These are phyloP conservation scores for Pyricularia grisea DNA, from an alignment of 2,329 filamentous ascomycete species.

Conservation along the genomic window DNA sequence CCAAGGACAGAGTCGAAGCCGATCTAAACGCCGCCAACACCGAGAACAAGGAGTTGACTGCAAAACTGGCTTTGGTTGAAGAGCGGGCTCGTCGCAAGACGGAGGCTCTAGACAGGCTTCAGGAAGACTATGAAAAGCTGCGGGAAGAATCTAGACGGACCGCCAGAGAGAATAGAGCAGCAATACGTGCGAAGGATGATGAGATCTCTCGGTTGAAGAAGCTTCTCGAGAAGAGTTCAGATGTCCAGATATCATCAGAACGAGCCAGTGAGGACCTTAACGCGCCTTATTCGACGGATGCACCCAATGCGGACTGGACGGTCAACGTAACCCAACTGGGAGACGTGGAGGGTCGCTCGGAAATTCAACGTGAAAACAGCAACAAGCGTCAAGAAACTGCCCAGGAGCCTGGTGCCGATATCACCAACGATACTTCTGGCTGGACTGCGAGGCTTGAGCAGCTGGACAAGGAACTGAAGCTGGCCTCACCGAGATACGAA, in stretches of 20 bases:
- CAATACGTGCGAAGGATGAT: constrained; percentile 45
- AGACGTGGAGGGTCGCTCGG: not conserved
- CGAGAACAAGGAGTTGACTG: constrained; percentile 19
- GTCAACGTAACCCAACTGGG: constrained; percentile 3
- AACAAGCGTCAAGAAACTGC: not conserved
- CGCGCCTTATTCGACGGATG: not conserved
- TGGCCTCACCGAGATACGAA: not conserved
- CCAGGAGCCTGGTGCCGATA: not conserved
- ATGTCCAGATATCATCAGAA: not conserved
- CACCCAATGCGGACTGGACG: constrained; percentile 1
- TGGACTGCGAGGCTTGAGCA: not conserved
- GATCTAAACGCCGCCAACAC: constrained; percentile 18
- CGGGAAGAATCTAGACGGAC: constrained; percentile 43
- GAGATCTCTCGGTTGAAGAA: constrained; percentile 48
- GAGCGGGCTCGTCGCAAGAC: constrained; percentile 29
- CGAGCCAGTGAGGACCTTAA: not conserved
- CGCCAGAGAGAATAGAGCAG: constrained; percentile 44
- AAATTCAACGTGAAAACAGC: not conserved
- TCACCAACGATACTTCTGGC: not conserved
- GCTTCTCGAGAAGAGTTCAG: constrained; percentile 12
- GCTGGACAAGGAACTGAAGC: not conserved
- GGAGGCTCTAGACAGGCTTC: constrained; percentile 40
- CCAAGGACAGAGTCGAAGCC: constrained; percentile 21
- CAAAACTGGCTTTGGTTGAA: constrained; percentile 19
- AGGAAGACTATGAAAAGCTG: constrained; percentile 37